phyloP scores from a whole-genome alignment of 441 rosid species.

The Omphalea diandra region DNA sequence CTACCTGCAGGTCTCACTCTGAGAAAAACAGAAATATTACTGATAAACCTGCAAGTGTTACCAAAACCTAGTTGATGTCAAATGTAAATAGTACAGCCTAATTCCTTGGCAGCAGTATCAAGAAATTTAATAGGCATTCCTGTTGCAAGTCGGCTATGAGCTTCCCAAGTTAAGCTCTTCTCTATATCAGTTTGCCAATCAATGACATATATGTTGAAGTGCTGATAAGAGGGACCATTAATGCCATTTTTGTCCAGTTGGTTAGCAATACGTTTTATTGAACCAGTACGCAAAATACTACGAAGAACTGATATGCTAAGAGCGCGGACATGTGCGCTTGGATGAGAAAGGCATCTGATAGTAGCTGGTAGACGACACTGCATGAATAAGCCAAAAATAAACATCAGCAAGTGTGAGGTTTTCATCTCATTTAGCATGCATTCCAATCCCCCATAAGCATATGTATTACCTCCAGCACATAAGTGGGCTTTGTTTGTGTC shows the following conservation, averaged over 20 bases:
- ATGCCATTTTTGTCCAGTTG: constrained; percentile 52
- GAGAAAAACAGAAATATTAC: constrained; percentile 4
- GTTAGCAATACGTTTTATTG: constrained; percentile 41
- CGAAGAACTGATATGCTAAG: constrained; percentile 91
- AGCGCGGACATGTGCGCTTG: constrained; percentile 96
- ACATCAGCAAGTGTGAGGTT: background rate
- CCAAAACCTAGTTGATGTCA: constrained; percentile 36
- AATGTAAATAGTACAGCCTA: constrained; percentile 68
- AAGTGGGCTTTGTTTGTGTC: background rate
- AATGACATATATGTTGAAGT: constrained; percentile 46
- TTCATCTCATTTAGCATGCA: background rate
- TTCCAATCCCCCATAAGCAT: background rate
- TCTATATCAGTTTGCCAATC: constrained; percentile 86
- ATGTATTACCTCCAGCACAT: background rate
- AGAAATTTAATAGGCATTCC: constrained; percentile 74
- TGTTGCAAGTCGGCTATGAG: constrained; percentile 67
- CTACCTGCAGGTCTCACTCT: constrained; percentile 22
- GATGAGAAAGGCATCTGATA: constrained; percentile 83
- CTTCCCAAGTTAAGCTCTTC: constrained; percentile 95
- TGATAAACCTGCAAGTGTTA: constrained; percentile 24
- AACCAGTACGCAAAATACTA: constrained; percentile 55
- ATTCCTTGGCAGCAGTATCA: constrained; percentile 70
- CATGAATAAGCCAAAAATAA: constrained; percentile 27
- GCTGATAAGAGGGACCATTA: constrained; percentile 49
- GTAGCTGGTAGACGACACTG: constrained; percentile 98